Base-by-base conservation (phyloP, 768 basidiomycete genomes). In the Boletus fagicola region DNA sequence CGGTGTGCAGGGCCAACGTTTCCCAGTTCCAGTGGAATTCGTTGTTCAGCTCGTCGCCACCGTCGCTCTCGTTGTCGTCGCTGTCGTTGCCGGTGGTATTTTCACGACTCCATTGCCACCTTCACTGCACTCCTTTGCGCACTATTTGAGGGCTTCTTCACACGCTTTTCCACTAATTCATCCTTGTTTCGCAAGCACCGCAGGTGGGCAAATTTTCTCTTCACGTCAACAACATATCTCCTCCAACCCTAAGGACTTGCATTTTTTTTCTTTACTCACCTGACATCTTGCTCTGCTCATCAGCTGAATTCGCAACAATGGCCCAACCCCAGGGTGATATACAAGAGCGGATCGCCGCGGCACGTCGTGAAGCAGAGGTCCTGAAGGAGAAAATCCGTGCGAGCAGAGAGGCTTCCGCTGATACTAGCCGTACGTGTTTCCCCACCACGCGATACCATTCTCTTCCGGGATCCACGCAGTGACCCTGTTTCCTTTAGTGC, bases 381-480 rank as follows among this genome's bases (percentile, higher is more conserved):
- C 75, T 99, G 77, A 99, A 97, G 78, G 97, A 99, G 83, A 96
- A 95, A 85, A 99, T 99, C 72, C 82, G 95, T 68, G 88, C 92
- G 49, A 96, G 92, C 76, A 89, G 87, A 71, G 97, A 98, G 74
- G 92, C 94, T 58, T 92, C 94, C 49, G 94, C 92, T n/a, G 96
- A 99, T 76, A 97, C 96, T 18, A 96, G 92, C 70, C 78, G 96
- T 99, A 71, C 77, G 94, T 87, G 3, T 50, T 31, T 56, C 38
- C 51, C 36, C 51, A 39, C 60, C 26, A 53, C 47, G 46, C 40
- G 52, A 38, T 50, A 16, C 22, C 48, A 16, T 43, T 20, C 50
- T 49, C 51, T 47, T 51, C 30, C 31, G 59, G 36, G 33, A 49
- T n/a, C 31, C 52, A 45, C 45, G 5, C 47, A 49, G 63, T 67